phyloP scores from a whole-genome alignment of 176 grass and related monocot species.

The Carex cristatella region DNA sequence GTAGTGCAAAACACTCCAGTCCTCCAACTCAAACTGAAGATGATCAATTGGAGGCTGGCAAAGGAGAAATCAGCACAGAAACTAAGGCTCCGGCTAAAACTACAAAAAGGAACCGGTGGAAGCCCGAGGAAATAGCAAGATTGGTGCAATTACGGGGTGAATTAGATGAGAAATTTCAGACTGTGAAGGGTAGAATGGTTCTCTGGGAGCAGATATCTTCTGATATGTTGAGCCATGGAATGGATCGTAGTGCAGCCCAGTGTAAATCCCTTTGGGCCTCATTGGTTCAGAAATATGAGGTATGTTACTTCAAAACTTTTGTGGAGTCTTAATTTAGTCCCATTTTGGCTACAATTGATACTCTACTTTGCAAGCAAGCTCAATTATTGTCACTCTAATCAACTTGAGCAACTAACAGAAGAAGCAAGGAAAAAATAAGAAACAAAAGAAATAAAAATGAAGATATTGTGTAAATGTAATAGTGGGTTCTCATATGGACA shows the following conservation, averaged over 20 bases:
- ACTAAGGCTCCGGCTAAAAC: conserved; percentile 31
- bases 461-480: background rate
- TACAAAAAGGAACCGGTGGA: conserved; percentile 81
- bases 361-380: background rate
- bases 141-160: conserved; percentile 69
- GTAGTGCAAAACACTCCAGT: conserved; percentile 22
- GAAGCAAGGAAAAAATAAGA: background rate
- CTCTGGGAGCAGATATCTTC: conserved; percentile 89
- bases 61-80: conserved; percentile 6
- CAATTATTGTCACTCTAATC: background rate
- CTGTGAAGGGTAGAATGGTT: conserved; percentile 81
- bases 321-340: background rate
- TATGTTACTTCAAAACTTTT: conserved; percentile 19
- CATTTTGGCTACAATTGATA: background rate
- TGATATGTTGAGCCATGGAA: conserved; percentile 57
- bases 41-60: conserved; percentile 3
- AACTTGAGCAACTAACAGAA: background rate
- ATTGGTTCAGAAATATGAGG: conserved; percentile 96
- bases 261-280: conserved; percentile 97
- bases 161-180: conserved; percentile 75
- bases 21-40: conserved; percentile 17
- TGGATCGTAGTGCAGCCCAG: conserved; percentile 58
- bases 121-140: conserved; percentile 78
- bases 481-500: background rate
- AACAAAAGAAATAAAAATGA: background rate